Evolutionary conservation across 345 rosid species (phyloP).

Genomic region (Populus nigra): DNA sequence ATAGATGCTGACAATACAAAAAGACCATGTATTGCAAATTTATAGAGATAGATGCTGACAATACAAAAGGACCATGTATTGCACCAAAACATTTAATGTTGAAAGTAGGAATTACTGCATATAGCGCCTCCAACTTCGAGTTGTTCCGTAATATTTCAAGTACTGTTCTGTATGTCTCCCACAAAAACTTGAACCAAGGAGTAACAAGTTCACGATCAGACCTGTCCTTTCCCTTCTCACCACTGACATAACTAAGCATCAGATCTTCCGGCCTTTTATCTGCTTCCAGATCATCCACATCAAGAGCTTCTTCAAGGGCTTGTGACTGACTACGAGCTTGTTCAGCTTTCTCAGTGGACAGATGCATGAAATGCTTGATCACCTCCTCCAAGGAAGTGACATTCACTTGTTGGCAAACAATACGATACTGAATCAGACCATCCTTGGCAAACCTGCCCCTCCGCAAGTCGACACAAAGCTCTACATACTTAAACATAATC

Average conservation of each 20-base stretch:
- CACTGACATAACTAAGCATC: slow-evolving; percentile 97
- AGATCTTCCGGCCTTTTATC: slow-evolving; percentile 95
- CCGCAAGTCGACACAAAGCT: slow-evolving; percentile 93
- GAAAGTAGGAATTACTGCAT: slow-evolving; percentile 67
- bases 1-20: neutral
- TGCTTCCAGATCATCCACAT: slow-evolving; percentile 98
- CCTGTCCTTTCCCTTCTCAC: slow-evolving; percentile 98
- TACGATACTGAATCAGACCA: slow-evolving; percentile 91
- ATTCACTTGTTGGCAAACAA: slow-evolving; percentile 94
- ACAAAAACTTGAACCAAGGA: slow-evolving; percentile 98
- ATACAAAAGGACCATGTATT: neutral
- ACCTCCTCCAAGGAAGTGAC: slow-evolving; percentile 96
- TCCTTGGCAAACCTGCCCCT: slow-evolving; percentile 94
- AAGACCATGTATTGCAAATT: neutral
- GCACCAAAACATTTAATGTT: neutral
- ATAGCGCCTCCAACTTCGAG: slow-evolving; percentile 93
- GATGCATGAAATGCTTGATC: slow-evolving; percentile 91
- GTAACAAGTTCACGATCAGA: slow-evolving; percentile 97
- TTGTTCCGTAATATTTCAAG: slow-evolving; percentile 93
- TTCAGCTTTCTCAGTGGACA: slow-evolving; percentile 95
- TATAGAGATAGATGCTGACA: neutral
- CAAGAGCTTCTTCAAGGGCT: slow-evolving; percentile 96
- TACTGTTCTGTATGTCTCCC: slow-evolving; percentile 99
- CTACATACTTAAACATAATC: slow-evolving; percentile 94
- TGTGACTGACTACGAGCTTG: slow-evolving; percentile 91